A percentile compares a stretch with the other conserved stretches of the same genome.
These are phyloP conservation scores for Penicillium griseofulvum DNA, from an alignment of 2,329 filamentous ascomycete genomes.

Conservation along the genomic window DNA sequence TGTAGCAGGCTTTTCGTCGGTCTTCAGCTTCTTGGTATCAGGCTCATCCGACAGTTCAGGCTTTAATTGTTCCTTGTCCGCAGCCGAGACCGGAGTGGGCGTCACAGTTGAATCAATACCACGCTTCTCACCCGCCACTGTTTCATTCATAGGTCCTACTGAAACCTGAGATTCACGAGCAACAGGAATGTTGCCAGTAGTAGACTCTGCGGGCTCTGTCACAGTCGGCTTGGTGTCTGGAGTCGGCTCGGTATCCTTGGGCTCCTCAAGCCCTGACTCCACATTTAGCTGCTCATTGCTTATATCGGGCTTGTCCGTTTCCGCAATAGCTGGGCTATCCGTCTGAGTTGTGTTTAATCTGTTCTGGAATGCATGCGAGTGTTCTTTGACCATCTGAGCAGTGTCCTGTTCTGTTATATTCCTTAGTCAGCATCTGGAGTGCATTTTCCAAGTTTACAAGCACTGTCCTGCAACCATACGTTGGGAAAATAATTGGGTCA, in stretches of 20 bases:
- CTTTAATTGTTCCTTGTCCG: constrained; percentile 15
- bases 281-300: neutral
- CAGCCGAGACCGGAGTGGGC: neutral
- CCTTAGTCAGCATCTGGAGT: constrained; percentile 22
- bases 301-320: neutral
- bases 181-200: constrained; percentile 5
- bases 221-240: constrained; percentile 10
- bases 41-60: constrained; percentile 20
- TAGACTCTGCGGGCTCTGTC: constrained; percentile 2
- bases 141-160: constrained; percentile 9
- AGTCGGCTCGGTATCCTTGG: constrained; percentile 10
- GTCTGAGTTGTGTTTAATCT: constrained; percentile 14
- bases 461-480: neutral
- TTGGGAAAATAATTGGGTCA: neutral
- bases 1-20: constrained; percentile 6
- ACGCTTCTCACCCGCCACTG: constrained; percentile 19
- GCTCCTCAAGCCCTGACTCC: neutral
- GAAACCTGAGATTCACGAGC: constrained; percentile 8
- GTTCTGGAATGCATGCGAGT: constrained; percentile 14
- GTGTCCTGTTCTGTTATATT: constrained; percentile 3
- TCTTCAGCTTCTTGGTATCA: constrained; percentile 38
- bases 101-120: constrained; percentile 14
- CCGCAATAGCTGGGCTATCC: constrained; percentile 8
- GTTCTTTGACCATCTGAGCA: constrained; percentile 10
- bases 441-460: neutral